These are phyloP conservation scores for Binderoboletus segoi DNA, from an alignment of 1,284 basidiomycete species.

Conservation along the genomic window DNA sequence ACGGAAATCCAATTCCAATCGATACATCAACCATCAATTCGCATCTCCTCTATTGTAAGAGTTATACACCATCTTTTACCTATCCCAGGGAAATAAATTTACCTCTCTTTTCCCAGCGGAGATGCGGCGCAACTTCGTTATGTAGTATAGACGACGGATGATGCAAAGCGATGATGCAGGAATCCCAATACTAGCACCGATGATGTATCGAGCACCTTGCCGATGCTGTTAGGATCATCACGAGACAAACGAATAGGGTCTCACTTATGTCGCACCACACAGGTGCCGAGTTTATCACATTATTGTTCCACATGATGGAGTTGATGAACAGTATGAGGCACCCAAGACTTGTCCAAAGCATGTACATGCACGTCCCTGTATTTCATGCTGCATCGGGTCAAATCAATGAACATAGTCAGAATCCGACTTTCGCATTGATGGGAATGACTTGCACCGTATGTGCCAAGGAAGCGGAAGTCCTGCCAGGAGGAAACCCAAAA, in stretches of 20 bases:
- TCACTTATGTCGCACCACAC: conserved; percentile 79
- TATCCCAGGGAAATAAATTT: neutral
- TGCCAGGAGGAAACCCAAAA: neutral
- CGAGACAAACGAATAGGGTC: conserved; percentile 21
- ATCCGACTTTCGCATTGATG: neutral
- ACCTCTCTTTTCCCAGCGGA: conserved; percentile 8
- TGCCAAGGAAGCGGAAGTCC: neutral
- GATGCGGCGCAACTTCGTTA: conserved; percentile 1
- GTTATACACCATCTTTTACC: neutral
- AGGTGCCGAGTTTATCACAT: conserved; percentile 55
- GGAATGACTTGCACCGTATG: conserved; percentile 4
- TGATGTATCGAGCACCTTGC: conserved; percentile 17
- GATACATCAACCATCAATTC: conserved; percentile 14
- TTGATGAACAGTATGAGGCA: conserved; percentile 65
- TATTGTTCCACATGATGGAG: conserved; percentile 65
- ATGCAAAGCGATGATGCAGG: conserved; percentile 47
- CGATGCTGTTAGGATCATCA: neutral
- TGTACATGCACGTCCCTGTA: conserved; percentile 63
- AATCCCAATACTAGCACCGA: conserved; percentile 41
- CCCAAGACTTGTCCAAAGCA: conserved; percentile 59
- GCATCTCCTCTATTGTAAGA: conserved; percentile 5
- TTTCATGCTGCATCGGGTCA: conserved; percentile 42
- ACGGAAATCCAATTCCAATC: conserved; percentile 34
- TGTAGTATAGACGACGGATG: conserved; percentile 40
- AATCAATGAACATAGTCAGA: neutral